A percentile compares a stretch with the other conserved stretches of the same genome.
Conservation (phyloP, 78 protist species). For the Bodo saltans region DNA sequence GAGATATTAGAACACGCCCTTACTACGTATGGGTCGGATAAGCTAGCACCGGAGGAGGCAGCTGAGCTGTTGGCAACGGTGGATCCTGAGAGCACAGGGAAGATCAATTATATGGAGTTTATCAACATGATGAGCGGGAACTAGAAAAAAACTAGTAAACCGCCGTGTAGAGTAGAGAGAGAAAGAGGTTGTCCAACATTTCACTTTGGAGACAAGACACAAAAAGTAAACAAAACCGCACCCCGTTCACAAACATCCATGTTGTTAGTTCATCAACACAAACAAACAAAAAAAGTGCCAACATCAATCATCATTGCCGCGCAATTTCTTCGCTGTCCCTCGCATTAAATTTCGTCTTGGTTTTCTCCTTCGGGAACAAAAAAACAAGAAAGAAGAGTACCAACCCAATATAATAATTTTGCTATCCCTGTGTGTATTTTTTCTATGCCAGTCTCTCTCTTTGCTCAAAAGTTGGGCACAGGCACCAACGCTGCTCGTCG, state of each 20-base stretch:
- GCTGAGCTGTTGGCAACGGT: constrained; percentile 37
- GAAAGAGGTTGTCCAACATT: background rate
- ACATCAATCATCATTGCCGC: background rate
- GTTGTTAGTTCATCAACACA: background rate
- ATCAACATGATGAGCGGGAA: constrained; percentile 34
- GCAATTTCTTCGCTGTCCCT: background rate
- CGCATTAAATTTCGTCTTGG: background rate
- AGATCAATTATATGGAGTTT: constrained; percentile 29
- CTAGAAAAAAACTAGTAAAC: background rate
- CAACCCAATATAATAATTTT: background rate
- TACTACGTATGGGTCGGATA: constrained; percentile 33
- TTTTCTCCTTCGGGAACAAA: background rate
- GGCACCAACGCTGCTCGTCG: too few relatives aligned
- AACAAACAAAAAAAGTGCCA: background rate
- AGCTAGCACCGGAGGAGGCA: constrained; percentile 28
- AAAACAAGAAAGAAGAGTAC: background rate
- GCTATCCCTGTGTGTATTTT: too few relatives aligned
- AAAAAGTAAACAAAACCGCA: background rate
- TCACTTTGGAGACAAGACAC: background rate
- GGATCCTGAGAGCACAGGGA: constrained; percentile 33
- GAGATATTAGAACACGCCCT: constrained; percentile 30
- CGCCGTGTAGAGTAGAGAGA: too few relatives aligned
- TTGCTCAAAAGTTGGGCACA: too few relatives aligned
- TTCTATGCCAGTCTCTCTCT: too few relatives aligned
- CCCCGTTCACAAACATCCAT: background rate